phyloP scores from a whole-genome alignment of 345 rosid genomes.

The Mercurialis annua region DNA sequence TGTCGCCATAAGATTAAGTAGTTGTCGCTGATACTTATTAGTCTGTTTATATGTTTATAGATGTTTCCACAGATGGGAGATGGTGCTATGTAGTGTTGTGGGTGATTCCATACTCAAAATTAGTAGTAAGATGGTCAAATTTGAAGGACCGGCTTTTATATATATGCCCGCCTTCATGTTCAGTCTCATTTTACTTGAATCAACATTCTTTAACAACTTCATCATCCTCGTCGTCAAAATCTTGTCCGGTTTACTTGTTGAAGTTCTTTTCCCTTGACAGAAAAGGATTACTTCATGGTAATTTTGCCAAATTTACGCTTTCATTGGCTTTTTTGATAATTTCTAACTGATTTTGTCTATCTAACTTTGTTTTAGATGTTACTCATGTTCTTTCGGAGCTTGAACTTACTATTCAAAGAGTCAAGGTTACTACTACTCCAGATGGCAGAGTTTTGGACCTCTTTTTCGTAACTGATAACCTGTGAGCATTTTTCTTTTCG shows the following conservation, averaged over 20 bases:
- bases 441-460: constrained; percentile 80
- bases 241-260: constrained; percentile 62
- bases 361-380: constrained; percentile 49
- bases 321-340: not conserved
- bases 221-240: constrained; percentile 16
- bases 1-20: too few relatives aligned
- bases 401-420: constrained; percentile 75
- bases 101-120: constrained; percentile 59
- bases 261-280: constrained; percentile 65
- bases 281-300: constrained; percentile 75
- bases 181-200: constrained; percentile 40
- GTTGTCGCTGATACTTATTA: not conserved
- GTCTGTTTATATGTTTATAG: constrained; percentile 35
- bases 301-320: not conserved
- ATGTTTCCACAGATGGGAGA: constrained; percentile 83
- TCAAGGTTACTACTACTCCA: constrained; percentile 81
- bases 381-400: constrained; percentile 78
- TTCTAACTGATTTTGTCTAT: constrained; percentile 21
- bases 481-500: constrained; percentile 39
- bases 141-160: constrained; percentile 68
- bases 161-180: constrained; percentile 53
- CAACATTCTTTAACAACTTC: constrained; percentile 24
- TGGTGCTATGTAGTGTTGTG: constrained; percentile 81
- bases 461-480: constrained; percentile 75
- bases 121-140: constrained; percentile 61